Conservation (phyloP, 2,329 filamentous ascomycete species). For the Colletotrichum salicis region DNA sequence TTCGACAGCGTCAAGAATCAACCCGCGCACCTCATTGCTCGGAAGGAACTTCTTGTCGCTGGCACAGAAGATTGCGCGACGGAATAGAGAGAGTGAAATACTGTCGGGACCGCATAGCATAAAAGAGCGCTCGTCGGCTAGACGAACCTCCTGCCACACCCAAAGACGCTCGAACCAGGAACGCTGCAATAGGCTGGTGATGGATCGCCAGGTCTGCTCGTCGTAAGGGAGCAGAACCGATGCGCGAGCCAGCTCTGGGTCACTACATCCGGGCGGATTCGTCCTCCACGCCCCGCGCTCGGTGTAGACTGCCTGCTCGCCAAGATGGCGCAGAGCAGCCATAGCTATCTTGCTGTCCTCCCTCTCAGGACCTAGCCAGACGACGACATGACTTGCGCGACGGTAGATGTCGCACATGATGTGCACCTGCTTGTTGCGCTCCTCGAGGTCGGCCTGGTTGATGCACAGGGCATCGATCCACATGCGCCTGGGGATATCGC, state of each 20-base stretch:
- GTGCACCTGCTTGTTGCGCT: constrained; percentile 27
- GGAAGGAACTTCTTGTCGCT: constrained; percentile 4
- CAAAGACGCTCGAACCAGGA: constrained; percentile 1
- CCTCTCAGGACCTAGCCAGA: constrained; percentile 24
- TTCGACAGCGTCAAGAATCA: background rate
- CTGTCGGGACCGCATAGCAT: constrained; percentile 3
- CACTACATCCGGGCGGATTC: background rate
- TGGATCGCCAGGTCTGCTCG: background rate
- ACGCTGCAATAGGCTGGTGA: background rate
- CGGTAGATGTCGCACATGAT: constrained; percentile 35
- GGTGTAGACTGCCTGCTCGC: constrained; percentile 2
- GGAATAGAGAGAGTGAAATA: background rate
- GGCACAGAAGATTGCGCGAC: background rate
- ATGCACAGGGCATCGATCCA: constrained; percentile 37
- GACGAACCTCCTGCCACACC: constrained; percentile 1
- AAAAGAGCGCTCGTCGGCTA: constrained; percentile 1
- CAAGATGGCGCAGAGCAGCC: background rate
- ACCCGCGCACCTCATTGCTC: background rate
- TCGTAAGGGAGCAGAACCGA: background rate
- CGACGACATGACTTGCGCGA: constrained; percentile 18
- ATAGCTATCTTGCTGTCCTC: background rate
- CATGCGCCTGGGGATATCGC: constrained; percentile 65
- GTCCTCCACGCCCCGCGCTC: constrained; percentile 4
- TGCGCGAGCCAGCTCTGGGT: background rate
- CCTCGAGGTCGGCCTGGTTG: constrained; percentile 20